Percentiles rank a stretch among this genome's conserved stretches.
These are phyloP conservation scores for Fusarium stilboides DNA, from an alignment of 2,329 filamentous ascomycete species.

Conservation along the genomic window DNA sequence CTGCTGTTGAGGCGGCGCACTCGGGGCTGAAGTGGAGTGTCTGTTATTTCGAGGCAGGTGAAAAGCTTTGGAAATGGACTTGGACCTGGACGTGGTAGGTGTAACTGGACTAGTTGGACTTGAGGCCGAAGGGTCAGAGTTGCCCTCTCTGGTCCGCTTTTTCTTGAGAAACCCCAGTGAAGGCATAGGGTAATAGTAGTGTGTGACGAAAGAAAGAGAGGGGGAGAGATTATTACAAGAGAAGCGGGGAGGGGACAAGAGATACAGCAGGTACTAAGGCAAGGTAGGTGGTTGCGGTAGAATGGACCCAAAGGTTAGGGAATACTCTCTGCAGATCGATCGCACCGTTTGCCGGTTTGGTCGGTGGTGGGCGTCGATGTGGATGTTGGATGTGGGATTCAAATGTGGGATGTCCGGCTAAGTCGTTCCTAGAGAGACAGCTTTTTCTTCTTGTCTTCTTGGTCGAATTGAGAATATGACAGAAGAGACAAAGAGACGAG, in stretches of 20 bases:
- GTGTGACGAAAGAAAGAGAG: slow-evolving; percentile 42
- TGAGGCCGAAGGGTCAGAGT: slow-evolving; percentile 76
- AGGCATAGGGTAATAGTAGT: slow-evolving; percentile 76
- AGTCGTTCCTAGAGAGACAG: slow-evolving; percentile 11
- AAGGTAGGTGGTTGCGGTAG: slow-evolving; percentile 30
- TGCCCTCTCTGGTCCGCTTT: slow-evolving; percentile 96
- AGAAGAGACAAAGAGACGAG: slow-evolving; percentile 19
- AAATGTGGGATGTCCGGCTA: slow-evolving; percentile 11
- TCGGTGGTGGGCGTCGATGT: slow-evolving; percentile 33
- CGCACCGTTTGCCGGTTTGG: slow-evolving; percentile 42
- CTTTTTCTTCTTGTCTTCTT: neutral
- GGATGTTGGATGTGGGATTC: slow-evolving; percentile 28
- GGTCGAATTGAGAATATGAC: slow-evolving; percentile 8
- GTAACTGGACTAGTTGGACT: slow-evolving; percentile 77
- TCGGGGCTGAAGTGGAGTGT: slow-evolving; percentile 48
- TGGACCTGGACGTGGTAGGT: slow-evolving; percentile 65
- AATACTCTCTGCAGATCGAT: slow-evolving; percentile 47
- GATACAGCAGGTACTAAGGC: slow-evolving; percentile 3
- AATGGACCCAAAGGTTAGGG: slow-evolving; percentile 41
- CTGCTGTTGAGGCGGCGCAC: slow-evolving; percentile 42
- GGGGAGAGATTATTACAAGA: slow-evolving; percentile 24
- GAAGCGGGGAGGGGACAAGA: slow-evolving; percentile 40
- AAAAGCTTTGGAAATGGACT: slow-evolving; percentile 64
- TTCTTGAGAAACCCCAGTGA: slow-evolving; percentile 97
- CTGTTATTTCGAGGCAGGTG: slow-evolving; percentile 57